Evolutionary conservation across 179 eudicot genomes (phyloP).

Genomic region (Monotropa hypopitys): DNA sequence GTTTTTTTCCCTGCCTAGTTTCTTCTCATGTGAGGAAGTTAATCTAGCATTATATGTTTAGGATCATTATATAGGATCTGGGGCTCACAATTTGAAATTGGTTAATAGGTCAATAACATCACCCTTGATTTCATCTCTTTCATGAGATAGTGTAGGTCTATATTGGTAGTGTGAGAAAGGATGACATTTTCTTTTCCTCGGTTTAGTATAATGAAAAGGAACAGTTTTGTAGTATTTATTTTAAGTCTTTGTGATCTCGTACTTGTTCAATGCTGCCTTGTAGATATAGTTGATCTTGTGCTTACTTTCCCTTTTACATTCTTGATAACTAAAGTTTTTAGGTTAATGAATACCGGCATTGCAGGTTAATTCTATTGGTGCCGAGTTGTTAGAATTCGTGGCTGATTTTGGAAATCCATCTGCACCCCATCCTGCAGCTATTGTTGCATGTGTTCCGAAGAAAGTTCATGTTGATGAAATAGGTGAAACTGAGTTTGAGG

Average conservation of each 20-base stretch:
- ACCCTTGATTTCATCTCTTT: background rate
- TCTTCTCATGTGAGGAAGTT: background rate
- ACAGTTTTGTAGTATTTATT: background rate
- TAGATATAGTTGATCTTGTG: background rate
- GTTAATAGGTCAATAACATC: background rate
- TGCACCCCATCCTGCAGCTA: constrained; percentile 95
- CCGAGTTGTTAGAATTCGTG: constrained; percentile 77
- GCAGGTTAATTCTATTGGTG: constrained; percentile 84
- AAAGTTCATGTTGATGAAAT: constrained; percentile 64
- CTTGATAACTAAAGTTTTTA: background rate
- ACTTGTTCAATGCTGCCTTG: background rate
- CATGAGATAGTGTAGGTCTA: background rate
- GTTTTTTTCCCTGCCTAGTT: background rate
- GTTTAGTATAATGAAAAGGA: background rate
- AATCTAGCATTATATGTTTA: background rate
- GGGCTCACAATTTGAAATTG: background rate
- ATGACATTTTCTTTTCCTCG: background rate
- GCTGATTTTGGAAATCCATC: constrained; percentile 82
- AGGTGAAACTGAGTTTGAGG: constrained; percentile 71
- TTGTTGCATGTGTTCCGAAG: constrained; percentile 95
- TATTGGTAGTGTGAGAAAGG: background rate
- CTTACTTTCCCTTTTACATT: background rate
- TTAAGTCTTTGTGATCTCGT: background rate
- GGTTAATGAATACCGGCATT: constrained; percentile 6
- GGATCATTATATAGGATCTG: background rate